Percentiles rank a stretch among this genome's conserved stretches.
These are phyloP conservation scores for Carpinus fangiana DNA, from an alignment of 306 rosid genomes.

Conservation along the genomic window DNA sequence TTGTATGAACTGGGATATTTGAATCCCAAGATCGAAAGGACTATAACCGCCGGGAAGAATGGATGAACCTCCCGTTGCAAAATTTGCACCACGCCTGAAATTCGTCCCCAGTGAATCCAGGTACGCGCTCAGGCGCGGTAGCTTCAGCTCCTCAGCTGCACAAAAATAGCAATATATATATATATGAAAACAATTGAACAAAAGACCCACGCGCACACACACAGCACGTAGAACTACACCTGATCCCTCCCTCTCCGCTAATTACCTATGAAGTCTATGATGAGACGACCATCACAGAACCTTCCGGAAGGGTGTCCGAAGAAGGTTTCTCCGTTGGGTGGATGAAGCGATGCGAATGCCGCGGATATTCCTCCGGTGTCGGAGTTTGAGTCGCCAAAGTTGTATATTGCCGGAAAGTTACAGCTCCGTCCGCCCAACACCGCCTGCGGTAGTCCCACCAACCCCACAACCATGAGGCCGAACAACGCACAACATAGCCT, in stretches of 20 bases:
- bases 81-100: conserved; percentile 83
- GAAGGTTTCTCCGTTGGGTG: conserved; percentile 83
- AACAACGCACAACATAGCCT: conserved; percentile 20
- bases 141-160: conserved; percentile 82
- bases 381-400: conserved; percentile 96
- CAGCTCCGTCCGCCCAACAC: conserved; percentile 34
- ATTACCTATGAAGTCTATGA: conserved; percentile 67
- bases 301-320: conserved; percentile 79
- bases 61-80: conserved; percentile 75
- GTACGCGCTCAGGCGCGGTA: conserved; percentile 78
- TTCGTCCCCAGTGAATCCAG: conserved; percentile 76
- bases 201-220: neutral
- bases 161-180: conserved; percentile 8
- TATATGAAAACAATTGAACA: neutral
- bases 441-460: neutral
- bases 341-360: conserved; percentile 35
- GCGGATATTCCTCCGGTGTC: conserved; percentile 82
- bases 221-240: neutral
- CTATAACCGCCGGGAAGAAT: conserved; percentile 68
- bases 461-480: conserved; percentile 26
- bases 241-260: neutral
- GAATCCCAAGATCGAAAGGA: conserved; percentile 79
- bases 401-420: conserved; percentile 69
- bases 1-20: conserved; percentile 62
- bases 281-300: conserved; percentile 75